phyloP scores from a whole-genome alignment of 2,329 filamentous ascomycete genomes.

The Cercospora brassicicola region DNA sequence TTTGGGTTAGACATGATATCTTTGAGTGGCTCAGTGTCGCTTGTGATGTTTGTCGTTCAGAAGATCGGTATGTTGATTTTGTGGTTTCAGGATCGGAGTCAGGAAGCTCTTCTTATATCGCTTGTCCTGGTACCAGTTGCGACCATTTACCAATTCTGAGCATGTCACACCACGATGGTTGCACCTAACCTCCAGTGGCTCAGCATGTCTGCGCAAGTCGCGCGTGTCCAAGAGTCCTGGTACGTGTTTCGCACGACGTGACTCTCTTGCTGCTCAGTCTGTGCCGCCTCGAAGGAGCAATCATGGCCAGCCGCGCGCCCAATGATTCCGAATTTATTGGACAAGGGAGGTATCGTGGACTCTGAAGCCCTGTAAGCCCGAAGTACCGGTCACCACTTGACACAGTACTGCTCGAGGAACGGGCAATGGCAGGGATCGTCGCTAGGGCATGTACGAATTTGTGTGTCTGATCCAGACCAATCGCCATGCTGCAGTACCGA shows the following conservation, averaged over 20 bases:
- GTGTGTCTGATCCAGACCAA: not conserved
- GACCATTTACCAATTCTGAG: too few species aligned
- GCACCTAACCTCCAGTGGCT: not conserved
- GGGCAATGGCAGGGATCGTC: not conserved
- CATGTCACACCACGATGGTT: conserved; percentile 1
- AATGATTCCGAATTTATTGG: not conserved
- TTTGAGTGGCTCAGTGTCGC: not conserved
- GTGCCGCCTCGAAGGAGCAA: not conserved
- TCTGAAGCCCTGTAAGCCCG: not conserved
- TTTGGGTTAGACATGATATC: not conserved
- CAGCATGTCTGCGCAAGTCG: not conserved
- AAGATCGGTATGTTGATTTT: not conserved
- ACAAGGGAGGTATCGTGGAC: not conserved
- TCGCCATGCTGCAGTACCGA: not conserved
- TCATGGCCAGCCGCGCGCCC: not conserved
- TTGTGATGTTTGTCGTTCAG: not conserved
- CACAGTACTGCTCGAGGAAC: not conserved
- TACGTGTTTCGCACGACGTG: not conserved
- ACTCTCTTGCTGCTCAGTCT: not conserved
- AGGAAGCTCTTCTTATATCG: not conserved
- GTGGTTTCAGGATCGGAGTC: not conserved
- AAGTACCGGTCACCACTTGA: not conserved
- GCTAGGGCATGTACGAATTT: not conserved
- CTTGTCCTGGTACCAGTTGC: too few species aligned
- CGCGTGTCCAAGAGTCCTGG: not conserved